phyloP scores from a whole-genome alignment of 2,329 filamentous ascomycete species.

The Cordyceps fumosorosea region DNA sequence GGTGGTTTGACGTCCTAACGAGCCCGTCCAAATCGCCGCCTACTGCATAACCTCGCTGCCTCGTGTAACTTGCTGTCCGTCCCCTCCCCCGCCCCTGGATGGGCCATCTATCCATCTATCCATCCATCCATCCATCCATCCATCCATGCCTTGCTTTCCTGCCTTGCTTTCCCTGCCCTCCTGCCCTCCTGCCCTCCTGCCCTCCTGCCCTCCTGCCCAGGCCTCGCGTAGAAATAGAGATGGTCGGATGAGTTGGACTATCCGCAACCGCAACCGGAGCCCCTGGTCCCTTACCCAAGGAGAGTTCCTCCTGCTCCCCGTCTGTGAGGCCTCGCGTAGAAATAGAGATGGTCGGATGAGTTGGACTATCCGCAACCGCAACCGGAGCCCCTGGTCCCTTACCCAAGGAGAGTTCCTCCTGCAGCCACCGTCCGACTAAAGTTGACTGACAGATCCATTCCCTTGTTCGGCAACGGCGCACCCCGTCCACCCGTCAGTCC shows the following conservation, averaged over 20 bases:
- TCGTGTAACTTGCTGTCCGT: too few species aligned
- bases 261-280: background rate
- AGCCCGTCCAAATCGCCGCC: background rate
- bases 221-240: background rate
- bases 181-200: background rate
- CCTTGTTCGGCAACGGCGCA: background rate
- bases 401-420: background rate
- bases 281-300: background rate
- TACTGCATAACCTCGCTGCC: background rate
- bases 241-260: background rate
- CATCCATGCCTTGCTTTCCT: too few species aligned
- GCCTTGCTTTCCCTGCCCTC: too few species aligned
- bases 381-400: background rate
- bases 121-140: too few species aligned
- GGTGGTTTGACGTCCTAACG: conserved; percentile 1
- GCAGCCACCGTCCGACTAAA: background rate
- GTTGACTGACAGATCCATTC: background rate
- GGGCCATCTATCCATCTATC: too few species aligned
- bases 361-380: background rate
- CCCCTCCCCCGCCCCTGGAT: background rate
- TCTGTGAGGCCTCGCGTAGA: background rate
- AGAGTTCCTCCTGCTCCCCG: background rate
- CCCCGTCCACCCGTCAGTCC: background rate
- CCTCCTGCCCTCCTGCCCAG: background rate
- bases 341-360: background rate